These are phyloP conservation scores for Pseudoneurospora amorphoporcata DNA, from an alignment of 495 filamentous ascomycete genomes.

Conservation along the genomic window DNA sequence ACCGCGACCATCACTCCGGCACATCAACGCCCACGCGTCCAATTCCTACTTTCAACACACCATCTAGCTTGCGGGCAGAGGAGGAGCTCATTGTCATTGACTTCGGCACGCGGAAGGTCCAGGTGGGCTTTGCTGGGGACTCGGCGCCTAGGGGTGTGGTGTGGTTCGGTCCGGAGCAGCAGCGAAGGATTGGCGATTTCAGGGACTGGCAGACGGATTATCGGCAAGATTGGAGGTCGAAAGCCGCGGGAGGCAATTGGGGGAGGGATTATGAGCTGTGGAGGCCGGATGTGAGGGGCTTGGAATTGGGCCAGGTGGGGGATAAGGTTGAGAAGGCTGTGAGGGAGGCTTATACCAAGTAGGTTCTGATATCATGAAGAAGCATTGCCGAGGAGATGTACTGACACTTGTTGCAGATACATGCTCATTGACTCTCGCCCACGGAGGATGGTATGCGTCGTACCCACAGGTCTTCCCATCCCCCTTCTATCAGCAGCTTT, in stretches of 20 bases:
- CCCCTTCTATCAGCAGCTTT: slow-evolving; percentile 65
- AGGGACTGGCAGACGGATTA: slow-evolving; percentile 54
- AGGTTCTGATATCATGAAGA: slow-evolving; percentile 1
- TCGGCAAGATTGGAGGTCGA: slow-evolving; percentile 33
- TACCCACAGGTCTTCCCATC: slow-evolving; percentile 71
- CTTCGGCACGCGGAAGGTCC: slow-evolving; percentile 67
- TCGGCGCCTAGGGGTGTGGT: slow-evolving; percentile 59
- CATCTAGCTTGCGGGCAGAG: slow-evolving; percentile 64
- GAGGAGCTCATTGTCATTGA: slow-evolving; percentile 81
- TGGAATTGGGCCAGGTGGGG: slow-evolving; percentile 69
- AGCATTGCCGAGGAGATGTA: not conserved
- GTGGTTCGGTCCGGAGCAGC: slow-evolving; percentile 58
- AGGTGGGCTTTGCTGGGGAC: slow-evolving; percentile 79
- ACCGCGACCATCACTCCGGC: slow-evolving; percentile 7
- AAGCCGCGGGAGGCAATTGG: slow-evolving; percentile 46
- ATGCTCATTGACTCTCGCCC: slow-evolving; percentile 70
- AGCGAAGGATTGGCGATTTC: slow-evolving; percentile 75
- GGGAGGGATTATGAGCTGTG: slow-evolving; percentile 69
- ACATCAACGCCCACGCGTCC: slow-evolving; percentile 54
- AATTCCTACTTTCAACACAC: slow-evolving; percentile 57
- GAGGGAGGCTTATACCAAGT: slow-evolving; percentile 77
- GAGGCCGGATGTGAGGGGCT: slow-evolving; percentile 57
- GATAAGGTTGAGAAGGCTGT: slow-evolving; percentile 82
- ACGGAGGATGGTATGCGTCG: slow-evolving; percentile 55
- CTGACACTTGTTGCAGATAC: slow-evolving; percentile 36